Base-by-base conservation (phyloP, 768 basidiomycete genomes). In the Tricholoma hemisulphureum region DNA sequence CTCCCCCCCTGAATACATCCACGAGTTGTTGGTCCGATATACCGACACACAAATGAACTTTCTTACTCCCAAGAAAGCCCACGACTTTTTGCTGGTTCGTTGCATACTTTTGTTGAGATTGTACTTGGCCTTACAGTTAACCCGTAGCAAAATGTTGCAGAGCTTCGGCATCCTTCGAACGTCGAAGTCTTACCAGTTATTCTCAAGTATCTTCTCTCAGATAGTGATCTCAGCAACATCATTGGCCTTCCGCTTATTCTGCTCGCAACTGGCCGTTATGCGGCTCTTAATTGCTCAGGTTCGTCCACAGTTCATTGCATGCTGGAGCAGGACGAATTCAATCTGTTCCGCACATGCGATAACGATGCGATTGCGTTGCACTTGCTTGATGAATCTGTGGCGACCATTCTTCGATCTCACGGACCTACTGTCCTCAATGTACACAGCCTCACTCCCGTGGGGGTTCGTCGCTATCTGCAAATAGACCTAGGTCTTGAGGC, bases 231-330 rank as follows among this genome's bases (percentile, higher is more conserved):
- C n/a, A 55, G 59, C 16, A 69, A 74, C 50, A 51, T 82, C 8
- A 54, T 71, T 10, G 72, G 69, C 1, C 65, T 82, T 3, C 78
- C 77, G 2, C 53, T 82, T 18, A 46, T 80, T 18, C 69, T 72
- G 0, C 55, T 71, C 2, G 60, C 71, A 1, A 65, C 61, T 7
- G 68, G 65, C 4, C 50, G 55, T 9, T 54, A 23, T 10, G 51
- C 69, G 16, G 56, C 72, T 6, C 61, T 74, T 16, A 49, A 51
- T 14, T 8, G 55, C 29, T 32, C n/a, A 1, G 24, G 21, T 11
- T 29, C 51, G 4, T 46, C 24, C 3, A 56, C 43, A 1, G 50
- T 48, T 0, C 63, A 69, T 49, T 69, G 68, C 1, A 61, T 80
- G 23, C 63, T 78, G 13, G 70, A 68, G 4, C 53, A 58, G 13